phyloP scores from a whole-genome alignment of 2,329 filamentous ascomycete genomes.

The Phaeosphaeria sp. region DNA sequence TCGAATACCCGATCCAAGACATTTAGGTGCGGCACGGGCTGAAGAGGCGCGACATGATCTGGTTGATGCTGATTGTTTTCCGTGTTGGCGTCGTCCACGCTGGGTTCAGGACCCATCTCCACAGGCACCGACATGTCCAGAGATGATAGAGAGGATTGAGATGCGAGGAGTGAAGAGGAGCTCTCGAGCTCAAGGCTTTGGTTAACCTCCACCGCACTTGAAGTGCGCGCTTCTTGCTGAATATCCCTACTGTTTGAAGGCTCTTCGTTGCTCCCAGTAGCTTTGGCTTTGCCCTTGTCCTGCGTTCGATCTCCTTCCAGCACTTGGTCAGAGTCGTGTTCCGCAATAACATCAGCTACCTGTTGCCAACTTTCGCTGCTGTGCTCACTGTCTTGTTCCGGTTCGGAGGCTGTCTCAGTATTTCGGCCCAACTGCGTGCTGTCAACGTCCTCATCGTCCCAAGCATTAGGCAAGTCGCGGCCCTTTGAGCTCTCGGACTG shows the following conservation, averaged over 20 bases:
- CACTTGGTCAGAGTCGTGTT: slow-evolving; percentile 35
- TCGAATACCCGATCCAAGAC: slow-evolving; percentile 47
- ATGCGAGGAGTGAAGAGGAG: background rate
- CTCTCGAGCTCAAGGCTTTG: background rate
- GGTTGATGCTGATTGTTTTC: slow-evolving; percentile 6
- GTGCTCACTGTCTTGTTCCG: slow-evolving; percentile 43
- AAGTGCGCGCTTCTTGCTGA: background rate
- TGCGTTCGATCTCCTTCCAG: slow-evolving; percentile 27
- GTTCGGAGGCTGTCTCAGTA: slow-evolving; percentile 22
- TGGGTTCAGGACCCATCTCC: background rate
- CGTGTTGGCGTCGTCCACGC: slow-evolving; percentile 4
- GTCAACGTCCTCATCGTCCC: slow-evolving; percentile 33
- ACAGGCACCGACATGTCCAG: background rate
- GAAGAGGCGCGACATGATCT: slow-evolving; percentile 15
- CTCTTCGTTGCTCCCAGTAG: slow-evolving; percentile 3
- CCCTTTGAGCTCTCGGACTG: slow-evolving; percentile 4
- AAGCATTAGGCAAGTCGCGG: slow-evolving; percentile 24
- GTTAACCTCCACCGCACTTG: background rate
- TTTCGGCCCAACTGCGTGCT: slow-evolving; percentile 6
- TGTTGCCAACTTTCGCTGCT: slow-evolving; percentile 52
- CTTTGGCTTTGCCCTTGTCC: slow-evolving; percentile 39
- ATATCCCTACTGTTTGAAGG: background rate
- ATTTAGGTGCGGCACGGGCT: slow-evolving; percentile 17
- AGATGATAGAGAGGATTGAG: background rate
- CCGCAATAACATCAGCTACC: slow-evolving; percentile 36